Evolutionary conservation across 148 eudicot species (phyloP).

Genomic region (Rhododendron vialii): DNA sequence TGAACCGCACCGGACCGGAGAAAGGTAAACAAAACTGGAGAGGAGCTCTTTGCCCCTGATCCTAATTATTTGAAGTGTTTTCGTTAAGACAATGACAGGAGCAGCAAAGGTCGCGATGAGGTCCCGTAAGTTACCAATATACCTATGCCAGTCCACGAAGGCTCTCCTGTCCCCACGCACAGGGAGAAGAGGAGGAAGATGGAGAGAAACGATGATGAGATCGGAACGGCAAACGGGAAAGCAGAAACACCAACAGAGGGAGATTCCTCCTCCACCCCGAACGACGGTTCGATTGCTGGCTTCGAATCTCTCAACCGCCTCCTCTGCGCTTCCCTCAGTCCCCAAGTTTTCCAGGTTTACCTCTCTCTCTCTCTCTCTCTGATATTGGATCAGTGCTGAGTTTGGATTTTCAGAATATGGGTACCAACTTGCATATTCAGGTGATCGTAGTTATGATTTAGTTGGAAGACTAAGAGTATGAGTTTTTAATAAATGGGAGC

Average conservation of each 20-base stretch:
- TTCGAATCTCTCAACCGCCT: conserved; percentile 76
- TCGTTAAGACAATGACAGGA: not conserved
- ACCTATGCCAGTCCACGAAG: no score
- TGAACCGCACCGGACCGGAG: no score
- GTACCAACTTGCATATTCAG: not conserved
- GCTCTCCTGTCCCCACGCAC: not conserved
- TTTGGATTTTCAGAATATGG: not conserved
- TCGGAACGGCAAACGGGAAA: conserved; percentile 23
- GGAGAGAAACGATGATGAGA: conserved; percentile 25
- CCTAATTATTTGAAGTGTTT: no score
- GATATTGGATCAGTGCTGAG: not conserved
- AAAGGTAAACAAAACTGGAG: no score
- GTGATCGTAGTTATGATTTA: not conserved
- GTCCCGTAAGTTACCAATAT: not conserved
- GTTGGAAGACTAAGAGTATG: not conserved
- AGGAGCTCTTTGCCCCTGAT: no score
- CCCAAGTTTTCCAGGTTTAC: conserved; percentile 54
- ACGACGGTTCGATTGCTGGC: conserved; percentile 69
- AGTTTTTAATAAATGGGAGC: not conserved
- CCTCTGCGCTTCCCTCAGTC: conserved; percentile 60
- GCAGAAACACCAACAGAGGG: not conserved
- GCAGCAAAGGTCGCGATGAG: not conserved
- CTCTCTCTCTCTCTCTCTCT: no score
- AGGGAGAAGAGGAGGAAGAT: not conserved
- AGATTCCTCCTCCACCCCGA: not conserved